Evolutionary conservation across 2,329 filamentous ascomycete genomes (phyloP), one percentile per base, ranked within the genome.

Genomic region (Sporothrix inflata): DNA sequence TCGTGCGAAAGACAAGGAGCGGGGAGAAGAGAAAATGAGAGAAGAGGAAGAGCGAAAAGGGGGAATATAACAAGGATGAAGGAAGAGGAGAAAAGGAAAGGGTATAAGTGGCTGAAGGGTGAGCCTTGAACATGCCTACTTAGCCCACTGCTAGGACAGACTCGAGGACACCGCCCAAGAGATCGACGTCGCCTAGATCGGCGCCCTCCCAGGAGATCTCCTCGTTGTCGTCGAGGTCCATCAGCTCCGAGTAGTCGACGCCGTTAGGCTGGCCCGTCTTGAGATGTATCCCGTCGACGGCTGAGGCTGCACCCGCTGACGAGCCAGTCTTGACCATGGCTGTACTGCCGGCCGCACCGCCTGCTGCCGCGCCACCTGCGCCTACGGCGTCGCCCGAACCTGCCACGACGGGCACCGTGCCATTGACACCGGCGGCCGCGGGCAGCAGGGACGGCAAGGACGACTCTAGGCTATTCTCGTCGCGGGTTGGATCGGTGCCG

Each of bases 151-250:
- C 83, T 45, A 89, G 80, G 73, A 86, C 86, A 3, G 86, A 87
- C 73, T 89, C 88, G 68, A 91, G 81, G 19, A 91, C 83, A 53
- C 79, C 81, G 75, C 91, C 86, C 34, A 91, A 82, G 71, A 84
- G 80, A 65, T 84, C 81, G 76, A 83, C 83, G 74, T 90, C 88
- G 40, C 83, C 79, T 2, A 76, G 75, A 65, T 87, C 85, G 51
- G 85, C 86, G 2, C 90, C 90, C 65, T 90, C 89, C 90, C 90
- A 92, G 75, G 84, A 84, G n/a, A 83, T 24, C 79, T 81, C 80
- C 75, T 90, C 88, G 21, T 79, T 79, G 77, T 91, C 88, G 60
- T 67, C 65, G 27, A 89, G 80, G 9, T 90, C 88, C 87, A 89
- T 90, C n/a, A 83, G 79, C 71, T 90, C 87, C 1, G 81, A 77